Conservation (phyloP, 352 stramenopile genomes). For the Pythium rhizo-oryzae region DNA sequence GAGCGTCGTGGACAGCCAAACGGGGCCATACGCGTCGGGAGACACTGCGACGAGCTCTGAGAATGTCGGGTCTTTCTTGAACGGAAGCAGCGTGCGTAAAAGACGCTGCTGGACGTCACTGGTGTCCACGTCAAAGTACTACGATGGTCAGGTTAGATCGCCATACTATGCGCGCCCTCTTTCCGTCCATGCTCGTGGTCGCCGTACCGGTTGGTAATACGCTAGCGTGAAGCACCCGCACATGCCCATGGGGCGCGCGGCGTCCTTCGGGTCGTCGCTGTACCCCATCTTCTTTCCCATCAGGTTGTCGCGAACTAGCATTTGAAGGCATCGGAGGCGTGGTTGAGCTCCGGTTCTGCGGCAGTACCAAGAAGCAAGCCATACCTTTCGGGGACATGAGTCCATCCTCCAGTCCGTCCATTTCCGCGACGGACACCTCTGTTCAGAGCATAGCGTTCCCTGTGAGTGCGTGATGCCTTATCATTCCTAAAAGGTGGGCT, state of each 20-base stretch:
- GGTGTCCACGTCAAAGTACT: slow-evolving; percentile 91
- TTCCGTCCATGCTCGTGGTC: not conserved
- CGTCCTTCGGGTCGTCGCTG: slow-evolving; percentile 38
- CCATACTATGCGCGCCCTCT: no score
- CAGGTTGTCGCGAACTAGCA: slow-evolving; percentile 51
- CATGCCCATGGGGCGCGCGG: slow-evolving; percentile 43
- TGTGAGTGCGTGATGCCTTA: not conserved
- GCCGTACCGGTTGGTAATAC: slow-evolving; percentile 79
- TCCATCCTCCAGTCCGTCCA: slow-evolving; percentile 73
- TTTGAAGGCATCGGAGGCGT: not conserved
- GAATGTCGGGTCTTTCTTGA: slow-evolving; percentile 86
- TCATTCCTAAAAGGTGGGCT: not conserved
- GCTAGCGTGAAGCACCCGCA: slow-evolving; percentile 83
- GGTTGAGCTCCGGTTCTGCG: not conserved
- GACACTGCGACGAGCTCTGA: slow-evolving; percentile 59
- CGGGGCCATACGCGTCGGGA: slow-evolving; percentile 81
- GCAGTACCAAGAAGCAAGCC: not conserved
- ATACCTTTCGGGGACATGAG: slow-evolving; percentile 76
- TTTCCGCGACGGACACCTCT: slow-evolving; percentile 81
- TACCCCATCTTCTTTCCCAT: slow-evolving; percentile 56
- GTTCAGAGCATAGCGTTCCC: not conserved
- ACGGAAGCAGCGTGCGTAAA: slow-evolving; percentile 70
- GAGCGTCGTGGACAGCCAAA: slow-evolving; percentile 85
- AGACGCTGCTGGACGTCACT: slow-evolving; percentile 78
- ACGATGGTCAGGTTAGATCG: no score